Conservation (phyloP, 495 filamentous ascomycete genomes). For the Cercophora scortea region DNA sequence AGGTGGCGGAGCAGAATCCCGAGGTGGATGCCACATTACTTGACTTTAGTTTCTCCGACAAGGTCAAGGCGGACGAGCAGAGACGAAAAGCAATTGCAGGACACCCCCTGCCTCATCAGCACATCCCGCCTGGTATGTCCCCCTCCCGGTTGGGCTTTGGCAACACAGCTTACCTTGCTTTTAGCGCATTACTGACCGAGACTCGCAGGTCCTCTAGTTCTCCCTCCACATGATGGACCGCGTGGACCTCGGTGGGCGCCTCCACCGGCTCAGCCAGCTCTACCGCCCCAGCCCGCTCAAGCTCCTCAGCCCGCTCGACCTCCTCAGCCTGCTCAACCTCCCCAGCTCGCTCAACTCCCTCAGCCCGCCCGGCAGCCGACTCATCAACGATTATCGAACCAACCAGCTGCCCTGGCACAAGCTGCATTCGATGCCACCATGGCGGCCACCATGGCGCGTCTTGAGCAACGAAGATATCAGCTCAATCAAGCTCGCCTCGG, state of each 20-base stretch:
- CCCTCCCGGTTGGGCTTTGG: neutral
- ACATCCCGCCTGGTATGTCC: neutral
- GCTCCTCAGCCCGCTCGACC: neutral
- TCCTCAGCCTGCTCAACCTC: neutral
- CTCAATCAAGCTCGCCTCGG: too few species aligned
- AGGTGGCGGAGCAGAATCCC: conserved; percentile 51
- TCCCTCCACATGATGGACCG: neutral
- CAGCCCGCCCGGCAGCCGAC: too few species aligned
- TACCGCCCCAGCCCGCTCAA: neutral
- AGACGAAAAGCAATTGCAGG: conserved; percentile 5
- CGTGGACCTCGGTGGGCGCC: too few species aligned
- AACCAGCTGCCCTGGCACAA: too few species aligned
- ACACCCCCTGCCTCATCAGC: neutral
- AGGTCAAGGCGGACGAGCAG: conserved; percentile 35
- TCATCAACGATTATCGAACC: too few species aligned
- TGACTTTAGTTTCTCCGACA: conserved; percentile 50
- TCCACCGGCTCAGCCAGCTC: neutral
- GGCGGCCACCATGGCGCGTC: too few species aligned
- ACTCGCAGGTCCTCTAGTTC: too few species aligned
- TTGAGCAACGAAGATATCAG: too few species aligned
- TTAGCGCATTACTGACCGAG: too few species aligned
- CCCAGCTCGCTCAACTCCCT: neutral
- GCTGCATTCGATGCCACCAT: too few species aligned
- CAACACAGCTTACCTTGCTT: neutral
- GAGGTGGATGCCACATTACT: conserved; percentile 49